phyloP scores from a whole-genome alignment of 108 stramenopile genomes.

The Pseudonitzschia multiseries region DNA sequence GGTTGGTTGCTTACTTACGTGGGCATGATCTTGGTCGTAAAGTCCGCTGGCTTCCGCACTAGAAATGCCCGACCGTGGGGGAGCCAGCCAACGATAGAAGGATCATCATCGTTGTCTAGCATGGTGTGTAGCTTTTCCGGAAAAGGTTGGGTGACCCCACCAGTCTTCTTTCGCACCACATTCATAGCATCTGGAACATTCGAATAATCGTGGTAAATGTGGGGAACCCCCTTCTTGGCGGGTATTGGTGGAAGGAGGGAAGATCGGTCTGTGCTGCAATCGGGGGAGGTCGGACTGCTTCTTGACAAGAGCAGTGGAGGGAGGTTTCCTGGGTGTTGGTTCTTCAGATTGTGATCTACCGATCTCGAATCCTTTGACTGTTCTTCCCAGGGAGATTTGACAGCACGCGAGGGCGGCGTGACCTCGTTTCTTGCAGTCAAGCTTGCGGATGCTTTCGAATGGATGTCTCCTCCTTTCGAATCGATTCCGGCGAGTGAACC shows the following conservation, averaged over 20 bases:
- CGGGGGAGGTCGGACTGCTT: not conserved
- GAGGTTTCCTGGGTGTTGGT: not conserved
- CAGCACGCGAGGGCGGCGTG: slow-evolving; percentile 6
- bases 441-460: not conserved
- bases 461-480: not conserved
- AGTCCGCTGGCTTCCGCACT: slow-evolving; percentile 81
- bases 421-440: not conserved
- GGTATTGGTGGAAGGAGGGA: not conserved
- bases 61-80: slow-evolving; percentile 86
- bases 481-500: not conserved
- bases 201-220: slow-evolving; percentile 80
- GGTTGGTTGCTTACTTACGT: slow-evolving; percentile 18
- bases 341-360: not conserved
- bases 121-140: slow-evolving; percentile 80
- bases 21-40: slow-evolving; percentile 86
- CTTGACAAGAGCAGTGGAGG: slow-evolving; percentile 2
- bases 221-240: slow-evolving; percentile 48
- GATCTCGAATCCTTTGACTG: not conserved
- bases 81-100: slow-evolving; percentile 64
- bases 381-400: slow-evolving; percentile 5
- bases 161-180: slow-evolving; percentile 81
- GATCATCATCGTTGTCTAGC: slow-evolving; percentile 56
- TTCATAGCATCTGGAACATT: slow-evolving; percentile 50
- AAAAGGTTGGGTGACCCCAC: slow-evolving; percentile 83
- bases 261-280: not conserved